phyloP scores from a whole-genome alignment of 164 flowering plant genomes.

The Annona squamosa region DNA sequence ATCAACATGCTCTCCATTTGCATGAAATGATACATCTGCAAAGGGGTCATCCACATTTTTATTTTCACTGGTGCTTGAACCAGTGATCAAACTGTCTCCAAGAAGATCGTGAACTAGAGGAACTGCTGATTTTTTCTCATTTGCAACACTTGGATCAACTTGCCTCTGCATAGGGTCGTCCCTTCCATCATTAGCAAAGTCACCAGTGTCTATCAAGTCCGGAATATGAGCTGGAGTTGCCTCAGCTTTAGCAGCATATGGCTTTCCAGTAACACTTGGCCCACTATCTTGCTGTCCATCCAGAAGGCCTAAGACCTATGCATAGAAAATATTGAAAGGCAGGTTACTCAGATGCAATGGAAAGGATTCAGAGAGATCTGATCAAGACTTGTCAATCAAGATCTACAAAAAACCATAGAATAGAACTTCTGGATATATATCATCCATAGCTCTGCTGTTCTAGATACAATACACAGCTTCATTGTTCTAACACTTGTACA shows the following conservation, averaged over 20 bases:
- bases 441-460: not conserved
- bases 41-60: constrained; percentile 77
- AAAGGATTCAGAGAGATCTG: not conserved
- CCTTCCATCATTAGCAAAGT: constrained; percentile 31
- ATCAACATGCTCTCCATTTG: constrained; percentile 37
- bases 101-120: constrained; percentile 68
- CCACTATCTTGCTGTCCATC: constrained; percentile 35
- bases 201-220: constrained; percentile 81
- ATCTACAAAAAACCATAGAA: not conserved
- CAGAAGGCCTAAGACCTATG: constrained; percentile 68
- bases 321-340: not conserved
- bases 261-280: constrained; percentile 24
- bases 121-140: constrained; percentile 19
- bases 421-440: not conserved
- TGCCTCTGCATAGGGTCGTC: constrained; percentile 21
- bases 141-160: constrained; percentile 22
- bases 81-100: constrained; percentile 42
- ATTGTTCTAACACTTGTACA: no score
- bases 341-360: not conserved
- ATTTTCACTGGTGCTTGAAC: constrained; percentile 22
- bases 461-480: no score
- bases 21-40: constrained; percentile 86
- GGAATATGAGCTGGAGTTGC: constrained; percentile 48
- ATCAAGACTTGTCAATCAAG: not conserved
- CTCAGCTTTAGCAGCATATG: constrained; percentile 27